phyloP scores from a whole-genome alignment of 257 asterid species.

The Striga asiatica region DNA sequence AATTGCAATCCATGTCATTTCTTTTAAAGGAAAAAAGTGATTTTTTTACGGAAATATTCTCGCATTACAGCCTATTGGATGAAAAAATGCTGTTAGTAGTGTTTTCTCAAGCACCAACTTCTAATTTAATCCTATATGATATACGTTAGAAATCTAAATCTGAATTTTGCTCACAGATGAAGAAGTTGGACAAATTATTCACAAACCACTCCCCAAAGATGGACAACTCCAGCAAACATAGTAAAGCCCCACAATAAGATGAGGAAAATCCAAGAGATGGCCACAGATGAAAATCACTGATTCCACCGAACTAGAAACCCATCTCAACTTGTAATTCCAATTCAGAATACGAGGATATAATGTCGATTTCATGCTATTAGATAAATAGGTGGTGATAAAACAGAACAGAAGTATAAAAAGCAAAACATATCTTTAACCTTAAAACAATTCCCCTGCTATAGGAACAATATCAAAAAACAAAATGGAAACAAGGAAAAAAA shows the following conservation, averaged over 20 bases:
- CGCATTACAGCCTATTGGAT: no score
- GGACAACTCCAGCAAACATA: not conserved
- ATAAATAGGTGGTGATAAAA: no score
- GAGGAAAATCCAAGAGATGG: not conserved
- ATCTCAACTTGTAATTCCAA: not conserved
- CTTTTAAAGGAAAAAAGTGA: no score
- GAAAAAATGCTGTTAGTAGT: no score
- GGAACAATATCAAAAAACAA: no score
- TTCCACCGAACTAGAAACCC: not conserved
- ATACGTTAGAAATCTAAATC: not conserved
- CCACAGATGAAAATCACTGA: not conserved
- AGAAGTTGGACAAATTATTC: not conserved
- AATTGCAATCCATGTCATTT: not conserved
- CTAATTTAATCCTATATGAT: no score
- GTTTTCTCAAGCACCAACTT: no score
- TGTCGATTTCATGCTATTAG: not conserved
- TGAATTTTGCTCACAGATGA: not conserved
- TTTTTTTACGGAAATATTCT: no score
- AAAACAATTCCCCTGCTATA: no score
- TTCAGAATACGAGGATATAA: not conserved
- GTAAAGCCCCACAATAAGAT: not conserved
- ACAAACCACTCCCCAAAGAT: not conserved
- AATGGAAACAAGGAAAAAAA: not conserved
- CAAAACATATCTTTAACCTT: not conserved
- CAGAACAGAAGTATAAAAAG: no score